Evolutionary conservation across 495 filamentous ascomycete species (phyloP).

Genomic region (Xylaria intraflava): DNA sequence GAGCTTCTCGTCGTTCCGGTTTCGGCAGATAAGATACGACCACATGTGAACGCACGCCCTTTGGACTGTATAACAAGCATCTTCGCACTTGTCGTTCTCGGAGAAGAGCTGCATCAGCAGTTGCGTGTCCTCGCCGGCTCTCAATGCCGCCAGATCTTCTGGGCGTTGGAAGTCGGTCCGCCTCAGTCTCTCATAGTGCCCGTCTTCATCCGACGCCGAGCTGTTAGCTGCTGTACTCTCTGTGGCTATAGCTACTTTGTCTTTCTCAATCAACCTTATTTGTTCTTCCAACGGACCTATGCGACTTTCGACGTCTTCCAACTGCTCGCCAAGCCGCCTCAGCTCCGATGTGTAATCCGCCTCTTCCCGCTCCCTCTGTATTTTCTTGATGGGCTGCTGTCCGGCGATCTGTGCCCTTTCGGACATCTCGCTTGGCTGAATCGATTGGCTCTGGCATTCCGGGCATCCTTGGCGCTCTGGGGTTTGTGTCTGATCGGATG

Average conservation of each 20-base stretch:
- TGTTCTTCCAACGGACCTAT: conserved; percentile 2
- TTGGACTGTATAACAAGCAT: conserved; percentile 11
- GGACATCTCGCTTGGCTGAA: not conserved
- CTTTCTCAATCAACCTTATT: conserved; percentile 1
- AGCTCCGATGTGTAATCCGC: not conserved
- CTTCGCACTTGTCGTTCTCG: conserved; percentile 6
- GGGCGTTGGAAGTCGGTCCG: conserved; percentile 8
- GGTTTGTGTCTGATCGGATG: not conserved
- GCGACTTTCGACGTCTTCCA: conserved; percentile 1
- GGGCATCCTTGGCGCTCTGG: not conserved
- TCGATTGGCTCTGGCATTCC: not conserved
- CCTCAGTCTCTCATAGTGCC: conserved; percentile 9
- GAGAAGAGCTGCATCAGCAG: conserved; percentile 10
- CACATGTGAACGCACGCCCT: conserved; percentile 11
- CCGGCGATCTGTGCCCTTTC: not conserved
- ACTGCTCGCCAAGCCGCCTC: not conserved
- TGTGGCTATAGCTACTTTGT: not conserved
- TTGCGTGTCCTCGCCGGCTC: not conserved
- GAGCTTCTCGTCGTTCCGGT: conserved; percentile 5
- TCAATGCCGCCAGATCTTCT: conserved; percentile 5
- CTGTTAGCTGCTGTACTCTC: conserved; percentile 2
- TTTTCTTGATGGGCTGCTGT: not conserved
- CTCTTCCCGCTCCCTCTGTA: not conserved
- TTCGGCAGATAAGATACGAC: conserved; percentile 6
- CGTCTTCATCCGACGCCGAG: not conserved